Evolutionary conservation across 305 asterid genomes (phyloP).

Genomic region (Fraxinus paxiana): DNA sequence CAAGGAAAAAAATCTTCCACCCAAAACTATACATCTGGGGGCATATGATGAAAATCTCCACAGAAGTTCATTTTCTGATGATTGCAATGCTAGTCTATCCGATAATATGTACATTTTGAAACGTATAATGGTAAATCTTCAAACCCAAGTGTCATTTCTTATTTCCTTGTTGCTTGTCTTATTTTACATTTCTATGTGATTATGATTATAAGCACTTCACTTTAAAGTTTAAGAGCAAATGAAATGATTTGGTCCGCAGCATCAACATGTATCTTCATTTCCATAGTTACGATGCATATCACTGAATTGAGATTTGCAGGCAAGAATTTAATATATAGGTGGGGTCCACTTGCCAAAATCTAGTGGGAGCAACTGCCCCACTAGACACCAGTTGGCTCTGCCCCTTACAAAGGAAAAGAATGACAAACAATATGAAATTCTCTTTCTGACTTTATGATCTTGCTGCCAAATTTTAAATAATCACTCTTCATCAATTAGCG

Average conservation of each 20-base stretch:
- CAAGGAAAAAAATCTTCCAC: constrained; percentile 31
- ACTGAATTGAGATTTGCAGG: background rate
- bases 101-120: constrained; percentile 75
- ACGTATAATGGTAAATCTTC: constrained; percentile 80
- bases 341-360: background rate
- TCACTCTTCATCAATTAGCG: background rate
- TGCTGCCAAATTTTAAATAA: background rate
- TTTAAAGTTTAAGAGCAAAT: background rate
- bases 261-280: background rate
- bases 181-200: constrained; percentile 6
- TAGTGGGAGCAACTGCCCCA: background rate
- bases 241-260: background rate
- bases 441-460: background rate
- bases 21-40: constrained; percentile 33
- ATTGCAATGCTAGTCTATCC: constrained; percentile 39
- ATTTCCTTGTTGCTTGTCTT: constrained; percentile 2
- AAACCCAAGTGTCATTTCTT: constrained; percentile 10
- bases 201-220: background rate
- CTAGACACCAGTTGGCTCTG: background rate
- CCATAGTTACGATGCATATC: background rate
- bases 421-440: background rate
- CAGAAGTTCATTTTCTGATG: constrained; percentile 35
- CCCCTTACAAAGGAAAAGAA: background rate
- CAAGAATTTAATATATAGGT: background rate
- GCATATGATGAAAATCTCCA: constrained; percentile 36